A percentile compares a stretch with the other conserved stretches of the same genome.
These are phyloP conservation scores for Hypericum androsaemum DNA, from an alignment of 345 rosid species.

Conservation along the genomic window DNA sequence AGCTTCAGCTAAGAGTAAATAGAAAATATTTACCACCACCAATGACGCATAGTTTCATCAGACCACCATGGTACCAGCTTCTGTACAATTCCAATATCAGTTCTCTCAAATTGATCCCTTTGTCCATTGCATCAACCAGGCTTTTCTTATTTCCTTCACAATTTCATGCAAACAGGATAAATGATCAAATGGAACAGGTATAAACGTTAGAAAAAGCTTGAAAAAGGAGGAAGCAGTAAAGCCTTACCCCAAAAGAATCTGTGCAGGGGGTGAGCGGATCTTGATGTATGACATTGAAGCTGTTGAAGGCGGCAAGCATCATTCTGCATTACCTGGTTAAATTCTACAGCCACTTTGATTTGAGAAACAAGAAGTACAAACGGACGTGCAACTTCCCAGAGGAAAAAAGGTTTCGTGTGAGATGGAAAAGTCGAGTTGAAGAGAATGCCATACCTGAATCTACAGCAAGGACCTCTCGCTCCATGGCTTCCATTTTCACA, in stretches of 20 bases:
- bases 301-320: constrained; percentile 93
- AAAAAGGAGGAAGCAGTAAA: constrained; percentile 14
- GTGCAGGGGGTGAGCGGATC: constrained; percentile 58
- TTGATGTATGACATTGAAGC: constrained; percentile 81
- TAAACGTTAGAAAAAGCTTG: constrained; percentile 9
- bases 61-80: constrained; percentile 71
- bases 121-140: constrained; percentile 74
- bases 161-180: constrained; percentile 16
- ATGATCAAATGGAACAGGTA: constrained; percentile 4
- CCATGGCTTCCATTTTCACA: constrained; percentile 88
- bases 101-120: constrained; percentile 72
- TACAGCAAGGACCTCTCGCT: constrained; percentile 89
- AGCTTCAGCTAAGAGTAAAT: neutral
- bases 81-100: constrained; percentile 54
- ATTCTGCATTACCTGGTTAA: constrained; percentile 87
- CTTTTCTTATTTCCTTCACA: constrained; percentile 84
- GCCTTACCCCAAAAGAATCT: constrained; percentile 83
- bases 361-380: constrained; percentile 10
- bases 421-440: constrained; percentile 2
- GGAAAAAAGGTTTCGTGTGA: constrained; percentile 1
- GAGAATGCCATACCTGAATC: constrained; percentile 64
- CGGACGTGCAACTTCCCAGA: constrained; percentile 1
- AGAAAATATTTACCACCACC: constrained; percentile 69
- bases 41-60: constrained; percentile 92
- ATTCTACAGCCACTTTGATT: constrained; percentile 44